These are phyloP conservation scores for Russula ochroleuca DNA, from an alignment of 768 basidiomycete genomes.

Conservation along the genomic window DNA sequence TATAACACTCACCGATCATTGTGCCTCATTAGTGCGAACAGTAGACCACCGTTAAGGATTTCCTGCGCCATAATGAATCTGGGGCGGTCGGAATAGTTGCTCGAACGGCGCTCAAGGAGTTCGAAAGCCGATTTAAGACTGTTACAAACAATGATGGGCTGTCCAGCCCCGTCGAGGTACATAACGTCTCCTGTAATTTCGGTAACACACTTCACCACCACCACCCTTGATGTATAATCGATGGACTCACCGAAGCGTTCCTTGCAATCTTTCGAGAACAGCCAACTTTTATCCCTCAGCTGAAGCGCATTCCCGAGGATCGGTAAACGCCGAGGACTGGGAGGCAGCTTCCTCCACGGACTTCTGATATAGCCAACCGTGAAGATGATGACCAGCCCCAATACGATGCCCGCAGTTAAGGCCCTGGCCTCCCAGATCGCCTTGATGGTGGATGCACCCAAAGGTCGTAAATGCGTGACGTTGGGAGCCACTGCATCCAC, in stretches of 20 bases:
- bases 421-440: background rate
- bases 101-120: constrained; percentile 31
- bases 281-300: constrained; percentile 3
- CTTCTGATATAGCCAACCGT: background rate
- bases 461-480: too few relatives aligned
- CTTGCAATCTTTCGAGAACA: constrained; percentile 1
- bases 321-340: constrained; percentile 1
- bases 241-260: background rate
- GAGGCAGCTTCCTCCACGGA: constrained; percentile 13
- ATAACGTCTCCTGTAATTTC: constrained; percentile 23
- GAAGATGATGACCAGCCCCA: background rate
- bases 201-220: background rate
- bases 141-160: constrained; percentile 22
- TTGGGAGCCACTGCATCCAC: background rate
- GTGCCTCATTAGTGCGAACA: constrained; percentile 6
- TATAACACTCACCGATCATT: background rate
- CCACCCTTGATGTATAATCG: too few relatives aligned
- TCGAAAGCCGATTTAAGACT: constrained; percentile 1
- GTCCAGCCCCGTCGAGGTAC: constrained; percentile 26
- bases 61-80: constrained; percentile 17
- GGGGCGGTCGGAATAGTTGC: constrained; percentile 33
- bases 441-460: background rate
- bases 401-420: background rate
- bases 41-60: constrained; percentile 11
- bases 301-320: constrained; percentile 10